These are phyloP conservation scores for Chlamydomonas incerta DNA, from an alignment of 139 green algal species.

Conservation along the genomic window DNA sequence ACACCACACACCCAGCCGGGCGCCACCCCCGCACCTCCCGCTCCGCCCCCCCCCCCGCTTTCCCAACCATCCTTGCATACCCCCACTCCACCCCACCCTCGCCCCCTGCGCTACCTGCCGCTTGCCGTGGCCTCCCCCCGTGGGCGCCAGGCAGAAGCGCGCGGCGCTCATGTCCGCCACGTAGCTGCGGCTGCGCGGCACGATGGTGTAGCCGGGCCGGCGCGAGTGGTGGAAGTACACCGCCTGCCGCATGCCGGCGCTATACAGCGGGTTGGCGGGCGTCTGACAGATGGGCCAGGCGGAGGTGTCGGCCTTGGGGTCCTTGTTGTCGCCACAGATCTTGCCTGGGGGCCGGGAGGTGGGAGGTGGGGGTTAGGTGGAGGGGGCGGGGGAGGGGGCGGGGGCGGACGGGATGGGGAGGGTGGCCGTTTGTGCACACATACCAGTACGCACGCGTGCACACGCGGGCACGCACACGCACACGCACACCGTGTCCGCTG, in stretches of 20 bases:
- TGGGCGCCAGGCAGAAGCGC: conserved; percentile 58
- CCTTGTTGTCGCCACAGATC: conserved; percentile 61
- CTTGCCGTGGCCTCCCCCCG: conserved; percentile 57
- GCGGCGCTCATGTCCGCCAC: conserved; percentile 48
- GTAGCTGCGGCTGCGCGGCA: conserved; percentile 41
- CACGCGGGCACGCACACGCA: no score
- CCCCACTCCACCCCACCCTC: background rate
- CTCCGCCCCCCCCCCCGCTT: no score
- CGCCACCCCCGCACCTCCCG: no score
- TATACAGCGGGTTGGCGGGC: conserved; percentile 56
- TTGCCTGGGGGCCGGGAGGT: conserved; percentile 37
- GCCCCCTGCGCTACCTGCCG: conserved; percentile 33
- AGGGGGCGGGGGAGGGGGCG: background rate
- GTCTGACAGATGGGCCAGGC: conserved; percentile 57
- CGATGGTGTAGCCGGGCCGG: conserved; percentile 46
- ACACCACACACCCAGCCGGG: no score
- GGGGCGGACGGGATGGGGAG: background rate
- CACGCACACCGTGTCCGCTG: no score
- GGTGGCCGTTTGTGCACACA: no score
- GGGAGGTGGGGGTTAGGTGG: background rate
- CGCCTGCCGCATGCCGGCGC: conserved; percentile 55
- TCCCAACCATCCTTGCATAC: background rate
- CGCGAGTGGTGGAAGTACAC: conserved; percentile 52
- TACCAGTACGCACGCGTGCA: no score
- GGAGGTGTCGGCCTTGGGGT: conserved; percentile 23